These are phyloP conservation scores for Zygosaccharomyces bisporus DNA, from an alignment of 805 yeast species.

Conservation along the genomic window DNA sequence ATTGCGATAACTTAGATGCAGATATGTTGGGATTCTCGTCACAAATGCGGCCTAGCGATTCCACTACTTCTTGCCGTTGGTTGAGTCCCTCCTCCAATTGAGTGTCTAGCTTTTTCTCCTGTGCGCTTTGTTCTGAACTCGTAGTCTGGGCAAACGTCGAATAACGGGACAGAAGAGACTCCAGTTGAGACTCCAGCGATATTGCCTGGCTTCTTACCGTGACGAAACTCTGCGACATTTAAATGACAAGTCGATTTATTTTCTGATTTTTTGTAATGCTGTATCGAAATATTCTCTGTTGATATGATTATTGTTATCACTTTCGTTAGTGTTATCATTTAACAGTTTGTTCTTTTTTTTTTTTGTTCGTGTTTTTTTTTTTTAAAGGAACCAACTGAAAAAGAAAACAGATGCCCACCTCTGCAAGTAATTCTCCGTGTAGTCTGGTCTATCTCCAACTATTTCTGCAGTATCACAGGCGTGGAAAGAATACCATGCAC, in stretches of 20 bases:
- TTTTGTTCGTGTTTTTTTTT: neutral
- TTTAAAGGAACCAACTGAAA: slow-evolving; percentile 16
- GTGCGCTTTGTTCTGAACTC: slow-evolving; percentile 44
- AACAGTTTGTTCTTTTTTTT: slow-evolving; percentile 2
- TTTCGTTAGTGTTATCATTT: too few species aligned
- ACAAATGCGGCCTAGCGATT: slow-evolving; percentile 48
- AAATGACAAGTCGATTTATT: too few species aligned
- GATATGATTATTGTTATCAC: too few species aligned
- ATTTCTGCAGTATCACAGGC: slow-evolving; percentile 31
- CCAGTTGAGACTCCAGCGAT: slow-evolving; percentile 66
- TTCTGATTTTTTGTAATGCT: too few species aligned
- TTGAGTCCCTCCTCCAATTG: slow-evolving; percentile 51
- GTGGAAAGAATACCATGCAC: slow-evolving; percentile 28
- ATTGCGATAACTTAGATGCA: slow-evolving; percentile 73
- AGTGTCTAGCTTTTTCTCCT: slow-evolving; percentile 44
- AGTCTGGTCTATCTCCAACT: slow-evolving; percentile 18
- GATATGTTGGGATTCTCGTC: slow-evolving; percentile 57
- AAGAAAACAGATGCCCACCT: slow-evolving; percentile 29
- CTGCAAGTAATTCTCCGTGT: slow-evolving; percentile 17
- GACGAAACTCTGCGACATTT: slow-evolving; percentile 44
- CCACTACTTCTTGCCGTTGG: slow-evolving; percentile 52
- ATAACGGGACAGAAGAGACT: slow-evolving; percentile 47
- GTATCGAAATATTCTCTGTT: too few species aligned
- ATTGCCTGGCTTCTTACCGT: slow-evolving; percentile 68
- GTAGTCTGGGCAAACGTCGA: slow-evolving; percentile 54